Base-by-base conservation (phyloP, 2,329 filamentous ascomycete species). In the Xylaria sp. region DNA sequence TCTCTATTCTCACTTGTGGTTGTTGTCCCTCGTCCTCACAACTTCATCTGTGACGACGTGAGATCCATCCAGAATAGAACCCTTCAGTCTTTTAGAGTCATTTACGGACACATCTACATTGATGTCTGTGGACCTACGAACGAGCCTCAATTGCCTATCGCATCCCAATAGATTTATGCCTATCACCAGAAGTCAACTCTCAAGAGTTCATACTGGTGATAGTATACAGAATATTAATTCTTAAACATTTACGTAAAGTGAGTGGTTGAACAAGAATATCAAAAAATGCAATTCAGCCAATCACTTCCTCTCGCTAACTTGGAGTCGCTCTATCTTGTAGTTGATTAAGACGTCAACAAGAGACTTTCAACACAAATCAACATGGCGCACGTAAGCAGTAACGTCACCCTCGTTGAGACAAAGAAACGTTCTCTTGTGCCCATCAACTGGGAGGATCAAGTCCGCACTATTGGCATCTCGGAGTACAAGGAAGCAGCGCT, bases 401-500 rank as follows among this genome's bases (percentile, higher is more conserved):
- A 67, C 70, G 68, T 60, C 62, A 73, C 67, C 62, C 65, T 75
- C 67, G 73, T 76, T 74, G 76, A 75, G 72, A 69, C 76, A 46
- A 77, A 76, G 73, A 76, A 77, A 71, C 81, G 80, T 64, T 87
- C 86, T 64, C 84, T 88, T 64, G 80, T 88, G 56, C 86, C 86
- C n/a, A 75, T 82, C 57, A 79, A 79, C 36, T 88, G 83, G 85
- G 84, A 85, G 69, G 83, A 85, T 73, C 80, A 83, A 61, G 86
- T 93, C 74, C 91, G 92, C 71, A 79, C 86, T 68, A 83, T 94
- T 72, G 83, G 83, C 71, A 86, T 90, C 76, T 82, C 86, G 66
- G 92, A 94, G 81, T 91, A 89, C 83, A 89, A 90, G 78, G 87
- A 89, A 78, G 92, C 92, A 39, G 92, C 90, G 31, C 83, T 87